Base-by-base conservation (phyloP, 805 yeast genomes). In the Yamadazyma sp. region DNA sequence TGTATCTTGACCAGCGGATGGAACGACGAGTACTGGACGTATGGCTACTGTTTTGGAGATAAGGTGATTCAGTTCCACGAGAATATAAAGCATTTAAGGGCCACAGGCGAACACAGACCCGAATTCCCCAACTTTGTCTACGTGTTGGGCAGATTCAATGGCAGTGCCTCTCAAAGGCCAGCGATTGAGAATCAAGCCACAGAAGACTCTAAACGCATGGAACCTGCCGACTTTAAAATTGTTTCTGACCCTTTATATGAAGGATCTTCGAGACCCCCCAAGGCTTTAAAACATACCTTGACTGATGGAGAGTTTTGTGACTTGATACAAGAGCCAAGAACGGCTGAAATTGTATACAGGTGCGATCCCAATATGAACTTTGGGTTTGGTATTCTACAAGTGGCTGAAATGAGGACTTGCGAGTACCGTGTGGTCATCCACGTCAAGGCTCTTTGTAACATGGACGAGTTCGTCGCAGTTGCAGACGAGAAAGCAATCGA, bases 251-350 rank as follows among this genome's bases (percentile, higher is more conserved):
- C 53, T 5, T 43, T 50, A n/a, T n/a, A n/a, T n/a, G n/a, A n/a
- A 4, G 42, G 41, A 6, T 45, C 51, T 12, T 5, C 17, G 3
- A 23, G 16, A 44, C 26, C 50, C 48, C 12, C 62, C 58, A 57
- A 61, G 46, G 62, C 55, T 43, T 44, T 70, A 45, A 46, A 65
- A 53, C 80, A 54, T 60, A 59, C 41, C 38, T 60, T 55, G 6
- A 37, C 41, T 9, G 52, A 54, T 41, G 93, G 91, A 6, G 72
- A 73, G 14, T 37, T 62, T 3, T 84, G 93, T 57, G 85, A 79
- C 48, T 53, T 78, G 31, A 80, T 85, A 0, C 67, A 67, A 2
- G 53, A 59, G 18, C 74, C 74, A 2, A 67, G 91, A 36, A 52
- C 64, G 3, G 62, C 76, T 3, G 84, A 80, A 39, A 59, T 84